A percentile compares a stretch with the other conserved stretches of the same genome.
phyloP scores from a whole-genome alignment of 2,329 filamentous ascomycete species.

The Claviceps purpurea region DNA sequence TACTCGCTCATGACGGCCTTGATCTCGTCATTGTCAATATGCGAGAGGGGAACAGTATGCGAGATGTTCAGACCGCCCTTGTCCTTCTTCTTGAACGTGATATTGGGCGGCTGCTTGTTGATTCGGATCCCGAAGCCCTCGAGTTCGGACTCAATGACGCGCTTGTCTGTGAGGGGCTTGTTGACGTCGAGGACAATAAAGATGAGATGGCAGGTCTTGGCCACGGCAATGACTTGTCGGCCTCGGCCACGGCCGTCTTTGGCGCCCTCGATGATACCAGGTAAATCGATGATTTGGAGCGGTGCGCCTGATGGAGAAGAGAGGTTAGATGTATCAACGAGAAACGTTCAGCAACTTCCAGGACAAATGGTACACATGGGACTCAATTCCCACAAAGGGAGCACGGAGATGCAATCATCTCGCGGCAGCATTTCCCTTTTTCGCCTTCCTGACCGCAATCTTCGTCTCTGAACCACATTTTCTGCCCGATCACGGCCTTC shows the following conservation, averaged over 20 bases:
- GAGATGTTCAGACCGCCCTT: constrained; percentile 94
- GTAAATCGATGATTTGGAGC: constrained; percentile 95
- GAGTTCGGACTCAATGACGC: constrained; percentile 84
- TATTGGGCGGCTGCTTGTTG: constrained; percentile 95
- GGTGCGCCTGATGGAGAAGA: constrained; percentile 51
- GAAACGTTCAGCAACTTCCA: too few species aligned
- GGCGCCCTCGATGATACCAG: constrained; percentile 96
- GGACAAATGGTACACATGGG: too few species aligned
- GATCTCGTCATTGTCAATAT: constrained; percentile 94
- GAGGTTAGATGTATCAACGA: too few species aligned
- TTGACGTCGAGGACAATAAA: constrained; percentile 98
- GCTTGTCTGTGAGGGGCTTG: constrained; percentile 94
- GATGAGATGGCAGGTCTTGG: constrained; percentile 96
- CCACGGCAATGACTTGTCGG: constrained; percentile 95
- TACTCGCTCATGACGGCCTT: constrained; percentile 97
- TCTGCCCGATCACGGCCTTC: too few species aligned
- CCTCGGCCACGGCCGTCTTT: constrained; percentile 97
- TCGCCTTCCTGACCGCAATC: too few species aligned
- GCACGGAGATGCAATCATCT: too few species aligned
- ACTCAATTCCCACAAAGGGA: too few species aligned
- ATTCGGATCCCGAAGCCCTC: constrained; percentile 96
- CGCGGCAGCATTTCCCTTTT: too few species aligned
- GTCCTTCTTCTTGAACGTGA: constrained; percentile 99
- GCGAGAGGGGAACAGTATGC: constrained; percentile 79
- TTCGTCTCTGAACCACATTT: too few species aligned